Percentiles rank a stretch among this genome's conserved stretches.
These are phyloP conservation scores for Boletus insuetus DNA, from an alignment of 768 basidiomycete species.

Conservation along the genomic window DNA sequence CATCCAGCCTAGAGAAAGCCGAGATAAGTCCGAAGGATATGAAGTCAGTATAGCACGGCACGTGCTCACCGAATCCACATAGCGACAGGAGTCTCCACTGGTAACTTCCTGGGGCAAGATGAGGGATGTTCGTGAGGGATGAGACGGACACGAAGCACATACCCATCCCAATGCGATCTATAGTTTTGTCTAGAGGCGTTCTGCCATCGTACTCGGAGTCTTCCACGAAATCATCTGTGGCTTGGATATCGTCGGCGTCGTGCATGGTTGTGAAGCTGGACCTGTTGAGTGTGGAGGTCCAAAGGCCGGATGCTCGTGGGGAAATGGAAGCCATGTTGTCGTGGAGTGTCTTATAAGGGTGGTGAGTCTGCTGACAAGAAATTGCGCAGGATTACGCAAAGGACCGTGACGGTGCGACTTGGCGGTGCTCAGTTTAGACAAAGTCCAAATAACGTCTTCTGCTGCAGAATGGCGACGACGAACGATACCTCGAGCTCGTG, in stretches of 20 bases:
- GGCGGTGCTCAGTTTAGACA: not conserved
- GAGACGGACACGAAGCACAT: slow-evolving; percentile 10
- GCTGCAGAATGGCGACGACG: too few species aligned
- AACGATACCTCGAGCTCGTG: too few species aligned
- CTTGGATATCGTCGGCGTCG: slow-evolving; percentile 32
- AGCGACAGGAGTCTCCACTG: slow-evolving; percentile 80
- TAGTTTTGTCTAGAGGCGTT: slow-evolving; percentile 77
- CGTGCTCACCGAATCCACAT: slow-evolving; percentile 80
- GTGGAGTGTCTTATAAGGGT: not conserved
- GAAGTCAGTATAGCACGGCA: not conserved
- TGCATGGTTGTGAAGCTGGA: slow-evolving; percentile 42
- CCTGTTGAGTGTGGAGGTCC: slow-evolving; percentile 35
- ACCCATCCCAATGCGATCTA: slow-evolving; percentile 91
- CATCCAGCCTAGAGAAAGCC: slow-evolving; percentile 67
- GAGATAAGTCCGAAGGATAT: not conserved
- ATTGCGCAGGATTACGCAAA: slow-evolving; percentile 12
- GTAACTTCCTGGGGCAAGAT: slow-evolving; percentile 51
- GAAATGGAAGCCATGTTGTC: slow-evolving; percentile 39
- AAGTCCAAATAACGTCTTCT: too few species aligned
- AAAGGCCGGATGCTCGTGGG: slow-evolving; percentile 50
- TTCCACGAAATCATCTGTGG: slow-evolving; percentile 21
- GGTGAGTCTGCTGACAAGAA: not conserved
- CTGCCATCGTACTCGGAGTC: slow-evolving; percentile 39
- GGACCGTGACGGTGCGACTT: not conserved
- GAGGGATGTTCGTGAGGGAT: not conserved